phyloP scores from a whole-genome alignment of 2,329 filamentous ascomycete genomes.

The Ophiostoma perfectum region DNA sequence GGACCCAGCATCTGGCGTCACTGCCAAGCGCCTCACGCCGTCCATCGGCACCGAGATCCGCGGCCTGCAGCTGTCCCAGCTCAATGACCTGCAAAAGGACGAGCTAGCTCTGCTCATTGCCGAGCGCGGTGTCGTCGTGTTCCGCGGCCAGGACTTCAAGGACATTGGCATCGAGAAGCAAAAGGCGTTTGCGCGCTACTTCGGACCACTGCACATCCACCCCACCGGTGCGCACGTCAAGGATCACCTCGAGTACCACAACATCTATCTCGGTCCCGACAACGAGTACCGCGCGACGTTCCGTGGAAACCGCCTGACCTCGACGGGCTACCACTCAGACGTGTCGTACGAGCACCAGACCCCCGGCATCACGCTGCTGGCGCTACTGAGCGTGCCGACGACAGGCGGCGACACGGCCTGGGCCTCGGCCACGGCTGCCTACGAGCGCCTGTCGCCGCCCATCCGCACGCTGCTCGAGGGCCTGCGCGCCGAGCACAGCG shows the following conservation, averaged over 20 bases:
- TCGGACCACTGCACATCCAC: constrained; percentile 39
- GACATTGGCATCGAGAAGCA: constrained; percentile 37
- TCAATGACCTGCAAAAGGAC: constrained; percentile 38
- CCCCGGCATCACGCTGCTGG: constrained; percentile 39
- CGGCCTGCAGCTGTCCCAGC: constrained; percentile 37
- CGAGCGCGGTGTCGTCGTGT: constrained; percentile 38
- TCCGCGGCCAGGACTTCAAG: constrained; percentile 36
- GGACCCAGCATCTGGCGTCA: constrained; percentile 23
- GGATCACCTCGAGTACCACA: constrained; percentile 41
- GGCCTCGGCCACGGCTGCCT: constrained; percentile 37
- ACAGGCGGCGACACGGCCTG: constrained; percentile 39
- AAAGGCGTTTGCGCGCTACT: constrained; percentile 37
- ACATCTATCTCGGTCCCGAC: constrained; percentile 43
- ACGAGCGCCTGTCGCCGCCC: constrained; percentile 36
- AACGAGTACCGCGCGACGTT: constrained; percentile 39
- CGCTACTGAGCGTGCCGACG: constrained; percentile 32
- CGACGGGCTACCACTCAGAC: constrained; percentile 39
- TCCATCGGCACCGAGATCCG: constrained; percentile 40
- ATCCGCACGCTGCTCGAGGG: constrained; percentile 37
- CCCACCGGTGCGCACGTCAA: constrained; percentile 41
- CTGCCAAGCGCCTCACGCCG: constrained; percentile 31
- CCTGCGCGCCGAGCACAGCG: constrained; percentile 37
- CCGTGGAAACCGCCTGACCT: constrained; percentile 35
- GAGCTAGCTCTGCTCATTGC: constrained; percentile 41
- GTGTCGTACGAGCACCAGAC: constrained; percentile 41